Evolutionary conservation across 805 yeast species (phyloP), one percentile per base, ranked within the genome.

Genomic region (Nakazawaea wickerhamii): DNA sequence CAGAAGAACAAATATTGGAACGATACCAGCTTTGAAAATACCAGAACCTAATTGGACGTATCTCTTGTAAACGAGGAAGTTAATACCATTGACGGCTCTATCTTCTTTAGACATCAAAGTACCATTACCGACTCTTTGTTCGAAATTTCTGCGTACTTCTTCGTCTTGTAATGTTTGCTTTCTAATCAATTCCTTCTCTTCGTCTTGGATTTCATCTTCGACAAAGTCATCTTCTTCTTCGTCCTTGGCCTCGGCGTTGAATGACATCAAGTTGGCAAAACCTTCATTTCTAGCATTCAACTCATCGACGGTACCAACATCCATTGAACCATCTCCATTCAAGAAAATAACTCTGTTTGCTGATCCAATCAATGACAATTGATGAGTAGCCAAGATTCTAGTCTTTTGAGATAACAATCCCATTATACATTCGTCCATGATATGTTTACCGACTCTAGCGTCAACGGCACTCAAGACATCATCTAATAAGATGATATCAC

Each of bases 381-480:
- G 95, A 59, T 87, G 96, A 0, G 96, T 88, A 2, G 95, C 95
- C 53, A 87, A 67, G 9, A 88, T 53, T 52, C 93, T 70, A 0
- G 96, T 88, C 52, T 73, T 77, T 15, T 61, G 59, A 31, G 64
- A 61, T 46, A 88, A 56, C 21, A 77, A 46, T 0, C 85, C 89
- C 47, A 73, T 49, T 34, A 87, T 59, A 60, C 95, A 87, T 31
- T 76, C 68, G 35, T 73, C 64, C 48, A 75, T 70, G 41, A 79
- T 72, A 41, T 69, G 71, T 47, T 66, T 71, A 35, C 82, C 78
- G 38, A 81, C 89, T 54, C 81, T 81, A 2, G 84, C 78, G 62
- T 81, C 89, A 15, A 81, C 89, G 2, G 88, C 88, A 49, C 83
- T 73, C 44, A 81, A 62, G 20, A 81, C 68, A 55, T 81, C 89